Percentiles rank a stretch among this genome's conserved stretches.
phyloP scores from a whole-genome alignment of 441 rosid genomes.

The Aleurites moluccanus region DNA sequence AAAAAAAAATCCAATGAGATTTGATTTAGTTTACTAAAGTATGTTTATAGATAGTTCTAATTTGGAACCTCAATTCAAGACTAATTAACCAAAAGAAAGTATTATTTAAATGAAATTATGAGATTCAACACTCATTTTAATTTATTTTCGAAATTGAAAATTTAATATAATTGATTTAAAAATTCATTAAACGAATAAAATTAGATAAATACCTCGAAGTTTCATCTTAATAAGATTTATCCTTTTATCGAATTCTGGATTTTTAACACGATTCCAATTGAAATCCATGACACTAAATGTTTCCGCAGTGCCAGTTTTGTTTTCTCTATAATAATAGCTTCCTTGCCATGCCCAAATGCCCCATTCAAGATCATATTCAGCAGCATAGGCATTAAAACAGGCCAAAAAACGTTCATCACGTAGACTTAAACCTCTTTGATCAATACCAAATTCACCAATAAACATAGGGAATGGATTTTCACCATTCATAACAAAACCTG shows the following conservation, averaged over 20 bases:
- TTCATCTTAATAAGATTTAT: slow-evolving; percentile 24
- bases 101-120: too few species aligned
- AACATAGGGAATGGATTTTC: slow-evolving; percentile 25
- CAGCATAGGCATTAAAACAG: slow-evolving; percentile 28
- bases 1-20: too few species aligned
- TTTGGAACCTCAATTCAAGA: too few species aligned
- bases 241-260: slow-evolving; percentile 17
- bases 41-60: too few species aligned
- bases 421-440: slow-evolving; percentile 19
- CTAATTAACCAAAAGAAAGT: too few species aligned
- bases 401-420: slow-evolving; percentile 25
- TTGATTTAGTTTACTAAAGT: too few species aligned
- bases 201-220: slow-evolving; percentile 9
- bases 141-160: too few species aligned
- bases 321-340: slow-evolving; percentile 31
- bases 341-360: slow-evolving; percentile 37
- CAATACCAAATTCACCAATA: slow-evolving; percentile 32
- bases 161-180: too few species aligned
- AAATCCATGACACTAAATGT: slow-evolving; percentile 26
- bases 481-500: slow-evolving; percentile 16
- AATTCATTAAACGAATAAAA: too few species aligned
- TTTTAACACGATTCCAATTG: slow-evolving; percentile 24
- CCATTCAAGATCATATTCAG: slow-evolving; percentile 33
- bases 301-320: slow-evolving; percentile 15
- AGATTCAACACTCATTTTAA: too few species aligned